These are phyloP conservation scores for Pythium aquatile DNA, from an alignment of 352 stramenopile genomes.

Conservation along the genomic window DNA sequence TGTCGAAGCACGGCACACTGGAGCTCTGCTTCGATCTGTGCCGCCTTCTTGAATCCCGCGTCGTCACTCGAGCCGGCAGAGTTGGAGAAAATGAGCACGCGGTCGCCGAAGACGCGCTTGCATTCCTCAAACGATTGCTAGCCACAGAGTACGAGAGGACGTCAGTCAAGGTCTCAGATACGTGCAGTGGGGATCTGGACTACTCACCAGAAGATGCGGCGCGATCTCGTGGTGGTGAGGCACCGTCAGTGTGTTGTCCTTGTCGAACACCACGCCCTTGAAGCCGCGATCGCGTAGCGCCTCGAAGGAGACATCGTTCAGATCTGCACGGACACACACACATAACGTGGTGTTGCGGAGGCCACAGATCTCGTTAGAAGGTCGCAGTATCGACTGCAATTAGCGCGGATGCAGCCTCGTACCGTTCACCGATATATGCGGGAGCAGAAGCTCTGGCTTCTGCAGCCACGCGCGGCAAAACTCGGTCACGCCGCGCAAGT, in stretches of 20 bases:
- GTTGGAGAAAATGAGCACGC: constrained; percentile 96
- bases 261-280: constrained; percentile 95
- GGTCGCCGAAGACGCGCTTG: constrained; percentile 87
- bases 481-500: constrained; percentile 72
- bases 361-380: constrained; percentile 5
- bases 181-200: background rate
- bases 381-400: background rate
- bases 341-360: background rate
- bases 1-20: constrained; percentile 90
- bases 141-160: background rate
- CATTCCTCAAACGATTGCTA: constrained; percentile 68
- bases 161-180: constrained; percentile 2
- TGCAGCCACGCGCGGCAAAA: constrained; percentile 77
- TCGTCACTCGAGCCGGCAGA: constrained; percentile 94
- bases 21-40: constrained; percentile 76
- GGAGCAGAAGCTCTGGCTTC: constrained; percentile 71
- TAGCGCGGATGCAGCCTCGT: background rate
- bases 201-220: constrained; percentile 42
- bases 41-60: constrained; percentile 71
- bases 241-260: constrained; percentile 96
- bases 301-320: constrained; percentile 84
- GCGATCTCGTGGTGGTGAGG: constrained; percentile 89
- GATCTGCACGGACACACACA: constrained; percentile 32
- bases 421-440: constrained; percentile 83
- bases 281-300: constrained; percentile 81